Evolutionary conservation across 1,284 basidiomycete genomes (phyloP).

Genomic region (Boletus sp.): DNA sequence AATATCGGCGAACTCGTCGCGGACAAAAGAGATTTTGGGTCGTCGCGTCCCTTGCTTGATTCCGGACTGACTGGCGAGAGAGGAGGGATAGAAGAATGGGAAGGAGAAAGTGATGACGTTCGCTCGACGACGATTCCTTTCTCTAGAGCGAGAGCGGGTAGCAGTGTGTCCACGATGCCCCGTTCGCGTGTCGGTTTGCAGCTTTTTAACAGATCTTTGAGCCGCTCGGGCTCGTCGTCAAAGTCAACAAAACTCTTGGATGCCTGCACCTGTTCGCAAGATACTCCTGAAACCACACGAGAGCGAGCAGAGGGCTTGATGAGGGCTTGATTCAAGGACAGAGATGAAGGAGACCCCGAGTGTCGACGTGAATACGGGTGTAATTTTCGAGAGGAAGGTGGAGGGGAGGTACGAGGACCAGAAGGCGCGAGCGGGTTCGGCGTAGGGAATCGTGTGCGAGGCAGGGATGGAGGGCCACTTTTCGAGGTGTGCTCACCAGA

Average conservation of each 20-base stretch:
- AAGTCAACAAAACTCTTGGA: slow-evolving; percentile 72
- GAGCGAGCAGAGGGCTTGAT: slow-evolving; percentile 35
- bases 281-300: slow-evolving; percentile 64
- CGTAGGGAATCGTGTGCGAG: slow-evolving; percentile 15
- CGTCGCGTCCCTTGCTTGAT: slow-evolving; percentile 33
- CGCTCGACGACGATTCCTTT: slow-evolving; percentile 24
- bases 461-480: slow-evolving; percentile 7
- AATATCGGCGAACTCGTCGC: slow-evolving; percentile 43
- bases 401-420: slow-evolving; percentile 31
- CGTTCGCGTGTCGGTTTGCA: slow-evolving; percentile 38
- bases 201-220: slow-evolving; percentile 66
- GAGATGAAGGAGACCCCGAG: slow-evolving; percentile 35
- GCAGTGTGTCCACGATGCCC: slow-evolving; percentile 31
- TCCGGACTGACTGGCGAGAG: slow-evolving; percentile 18
- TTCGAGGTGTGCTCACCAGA: slow-evolving; percentile 17
- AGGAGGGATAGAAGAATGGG: slow-evolving; percentile 26
- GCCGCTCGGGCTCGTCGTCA: slow-evolving; percentile 69
- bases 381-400: slow-evolving; percentile 33
- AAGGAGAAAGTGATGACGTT: slow-evolving; percentile 22
- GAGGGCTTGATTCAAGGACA: slow-evolving; percentile 29
- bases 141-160: slow-evolving; percentile 24
- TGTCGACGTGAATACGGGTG: slow-evolving; percentile 26
- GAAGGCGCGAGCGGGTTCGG: slow-evolving; percentile 18
- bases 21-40: slow-evolving; percentile 40
- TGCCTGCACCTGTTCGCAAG: slow-evolving; percentile 48